Evolutionary conservation across 345 rosid species (phyloP), one percentile per base, ranked within the genome.

Genomic region (Salix purpurea): DNA sequence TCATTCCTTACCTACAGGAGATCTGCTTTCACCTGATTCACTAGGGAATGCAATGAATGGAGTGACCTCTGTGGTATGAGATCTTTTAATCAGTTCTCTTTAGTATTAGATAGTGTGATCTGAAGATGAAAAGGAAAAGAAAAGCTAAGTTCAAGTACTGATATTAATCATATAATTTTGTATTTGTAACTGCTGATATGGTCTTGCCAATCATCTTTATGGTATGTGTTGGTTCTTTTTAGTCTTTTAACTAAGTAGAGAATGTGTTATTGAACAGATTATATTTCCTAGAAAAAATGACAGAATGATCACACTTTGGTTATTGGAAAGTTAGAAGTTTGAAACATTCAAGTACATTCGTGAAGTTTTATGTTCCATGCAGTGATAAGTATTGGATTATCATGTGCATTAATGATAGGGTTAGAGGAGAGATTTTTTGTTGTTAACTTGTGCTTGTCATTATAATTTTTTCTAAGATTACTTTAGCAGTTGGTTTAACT

Each of bases 11-110:
- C 14, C 65, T 77, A 18, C 39, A 90, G 98, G 98, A 83, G 86
- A 91, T 71, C 94, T 96, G 83, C 88, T 96, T 68, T 85, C 92
- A 69, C 88, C 97, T 73, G 94, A 96, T 78, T 87, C 92, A 48
- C 87, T 88, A 90, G 89, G 89, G 86, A 97, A 93, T 70, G 91
- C 97, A 82, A 76, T 96, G 69, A 81, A 87, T 74, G 99, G 92
- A 23, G 98, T 92, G 73, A 87, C 99, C 68, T 80, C 92, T 78
- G 90, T 93, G 84, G 99, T 96, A 93, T 52, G 93, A 85, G 26
- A 52, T 77, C 72, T 16, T 21, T 70, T 50, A 48, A 70, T 83
- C 48, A 58, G 56, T 58, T 62, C 21, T 19, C 61, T 48, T 62
- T 77, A 42, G 16, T 32, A 52, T 32, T 54, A 21, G 46, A 30